Percentiles rank a stretch among this genome's conserved stretches.
Conservation (phyloP, 371 early-diverging fungal genomes). For the Mucor velutinosus region DNA sequence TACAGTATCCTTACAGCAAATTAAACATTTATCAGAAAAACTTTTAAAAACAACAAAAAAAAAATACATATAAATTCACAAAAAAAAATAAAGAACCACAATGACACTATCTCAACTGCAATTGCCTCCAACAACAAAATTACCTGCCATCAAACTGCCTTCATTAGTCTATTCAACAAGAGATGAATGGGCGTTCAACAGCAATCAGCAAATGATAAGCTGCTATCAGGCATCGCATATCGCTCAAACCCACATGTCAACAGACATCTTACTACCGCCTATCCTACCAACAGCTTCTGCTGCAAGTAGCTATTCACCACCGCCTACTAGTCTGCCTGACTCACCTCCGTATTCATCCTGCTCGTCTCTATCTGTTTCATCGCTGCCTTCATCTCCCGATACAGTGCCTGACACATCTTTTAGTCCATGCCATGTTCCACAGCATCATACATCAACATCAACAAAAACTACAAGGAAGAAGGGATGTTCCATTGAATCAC, state of each 20-base stretch:
- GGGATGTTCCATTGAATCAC: constrained; percentile 39
- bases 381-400: constrained; percentile 29
- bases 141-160: constrained; percentile 10
- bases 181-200: neutral
- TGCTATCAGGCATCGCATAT: neutral
- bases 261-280: constrained; percentile 11
- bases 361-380: constrained; percentile 20
- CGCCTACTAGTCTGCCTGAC: constrained; percentile 3
- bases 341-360: constrained; percentile 17
- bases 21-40: neutral
- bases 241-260: neutral
- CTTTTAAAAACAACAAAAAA: neutral
- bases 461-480: constrained; percentile 13
- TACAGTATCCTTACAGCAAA: constrained; percentile 2
- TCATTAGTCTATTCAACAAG: neutral
- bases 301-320: neutral
- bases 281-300: neutral
- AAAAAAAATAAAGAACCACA: neutral
- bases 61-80: neutral
- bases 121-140: neutral
- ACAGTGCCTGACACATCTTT: constrained; percentile 12
- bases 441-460: neutral
- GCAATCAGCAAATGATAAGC: neutral
- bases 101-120: neutral
- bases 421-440: neutral